Evolutionary conservation across 2,329 filamentous ascomycete genomes (phyloP), one percentile per base, ranked within the genome.

Genomic region (Lomentospora prolificans): DNA sequence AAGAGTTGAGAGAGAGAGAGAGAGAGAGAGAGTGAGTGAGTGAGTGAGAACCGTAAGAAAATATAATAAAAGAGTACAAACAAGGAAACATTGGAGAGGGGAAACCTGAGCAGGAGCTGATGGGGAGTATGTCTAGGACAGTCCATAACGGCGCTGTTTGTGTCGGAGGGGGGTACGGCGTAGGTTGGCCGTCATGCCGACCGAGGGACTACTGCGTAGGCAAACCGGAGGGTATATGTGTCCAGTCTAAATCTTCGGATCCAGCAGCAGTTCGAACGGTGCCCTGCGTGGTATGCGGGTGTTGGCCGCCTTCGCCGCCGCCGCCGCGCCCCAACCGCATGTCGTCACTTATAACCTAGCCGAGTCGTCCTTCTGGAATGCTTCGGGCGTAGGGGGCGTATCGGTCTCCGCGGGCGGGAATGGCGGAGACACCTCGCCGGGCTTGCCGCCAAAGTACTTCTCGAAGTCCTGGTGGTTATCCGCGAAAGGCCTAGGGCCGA

Each of bases 381-480:
- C 30, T 12, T n/a, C 12, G 28, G 24, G 27, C 4, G 66, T 24
- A n/a, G 58, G 58, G 48, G 58, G 55, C 22, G 64, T 66, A 58
- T 76, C 73, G 24, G 75, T 72, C 61, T 71, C 72, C 41, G 69
- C 66, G 58, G 78, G 75, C 39, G 80, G 80, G 30, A 81, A 77
- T 55, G 85, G 82, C 14, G 82, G 75, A 63, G 78, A 80, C 64
- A 78, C 60, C 59, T 80, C 64, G 69, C 67, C 22, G 54, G 71
- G 72, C 63, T 79, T 77, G 58, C 79, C 80, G 62, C 85, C 80
- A 70, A 99, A 99, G 76, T 95, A 99, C 77, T 96, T 96, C 65
- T 86, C 78, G 71, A 99, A 97, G 65, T 97, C 91, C 64, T 88
- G 86, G 55, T 88, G 86, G 55, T 72, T 71, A 64, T 97, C 92